Conservation (phyloP, 345 rosid species). For the Ricinus communis region DNA sequence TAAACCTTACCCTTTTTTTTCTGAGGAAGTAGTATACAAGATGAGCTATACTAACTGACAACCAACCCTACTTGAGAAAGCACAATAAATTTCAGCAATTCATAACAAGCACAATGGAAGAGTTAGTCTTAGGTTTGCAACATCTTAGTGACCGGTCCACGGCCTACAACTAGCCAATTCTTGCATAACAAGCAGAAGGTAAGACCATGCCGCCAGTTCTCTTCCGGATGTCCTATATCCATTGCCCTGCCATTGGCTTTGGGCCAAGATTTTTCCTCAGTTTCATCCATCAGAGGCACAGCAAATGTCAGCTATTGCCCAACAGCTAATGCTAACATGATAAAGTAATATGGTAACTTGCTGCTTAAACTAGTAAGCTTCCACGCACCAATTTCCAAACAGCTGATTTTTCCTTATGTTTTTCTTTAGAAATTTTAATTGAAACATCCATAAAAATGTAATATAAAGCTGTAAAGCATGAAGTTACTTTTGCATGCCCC, state of each 20-base stretch:
- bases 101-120: background rate
- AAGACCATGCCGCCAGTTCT: background rate
- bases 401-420: background rate
- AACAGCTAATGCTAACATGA: no score
- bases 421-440: background rate
- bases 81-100: background rate
- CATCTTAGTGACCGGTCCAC: background rate
- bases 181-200: background rate
- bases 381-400: background rate
- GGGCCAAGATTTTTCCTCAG: background rate
- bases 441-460: background rate
- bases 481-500: background rate
- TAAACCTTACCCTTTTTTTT: no score
- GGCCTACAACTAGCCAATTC: background rate
- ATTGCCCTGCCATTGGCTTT: background rate
- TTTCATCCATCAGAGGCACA: background rate
- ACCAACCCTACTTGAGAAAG: background rate
- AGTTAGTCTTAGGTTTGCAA: background rate
- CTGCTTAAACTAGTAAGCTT: no score
- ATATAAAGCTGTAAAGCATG: background rate
- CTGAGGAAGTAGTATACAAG: no score
- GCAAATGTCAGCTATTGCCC: no score
- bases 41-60: background rate
- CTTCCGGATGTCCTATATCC: no score
- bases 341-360: no score